phyloP scores from a whole-genome alignment of 2,329 filamentous ascomycete genomes.

The Fusarium humuli region DNA sequence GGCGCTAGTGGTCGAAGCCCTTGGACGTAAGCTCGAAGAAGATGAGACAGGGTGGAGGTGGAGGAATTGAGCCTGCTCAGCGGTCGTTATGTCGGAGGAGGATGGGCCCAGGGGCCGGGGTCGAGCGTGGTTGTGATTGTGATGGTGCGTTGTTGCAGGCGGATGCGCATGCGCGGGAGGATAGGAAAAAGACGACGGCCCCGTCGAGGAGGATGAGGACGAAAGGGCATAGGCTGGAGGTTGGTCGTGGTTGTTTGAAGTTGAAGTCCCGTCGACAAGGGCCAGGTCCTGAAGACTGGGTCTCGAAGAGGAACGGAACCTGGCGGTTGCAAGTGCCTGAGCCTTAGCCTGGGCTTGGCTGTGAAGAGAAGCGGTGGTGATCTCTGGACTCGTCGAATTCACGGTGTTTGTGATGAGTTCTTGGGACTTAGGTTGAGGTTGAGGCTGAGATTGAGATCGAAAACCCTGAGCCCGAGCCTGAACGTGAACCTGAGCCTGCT shows the following conservation, averaged over 20 bases:
- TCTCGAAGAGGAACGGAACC: constrained; percentile 40
- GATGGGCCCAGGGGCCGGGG: constrained; percentile 43
- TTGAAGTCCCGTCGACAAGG: constrained; percentile 29
- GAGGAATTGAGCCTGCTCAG: constrained; percentile 40
- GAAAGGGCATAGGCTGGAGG: constrained; percentile 35
- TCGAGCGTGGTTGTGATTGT: constrained; percentile 23
- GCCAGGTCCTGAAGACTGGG: constrained; percentile 40
- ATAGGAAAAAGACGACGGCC: constrained; percentile 37
- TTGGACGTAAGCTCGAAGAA: constrained; percentile 41
- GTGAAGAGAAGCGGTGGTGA: constrained; percentile 12
- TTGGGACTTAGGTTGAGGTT: constrained; percentile 30
- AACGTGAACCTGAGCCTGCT: constrained; percentile 17
- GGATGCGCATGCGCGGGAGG: constrained; percentile 26
- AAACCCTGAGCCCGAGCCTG: constrained; percentile 24
- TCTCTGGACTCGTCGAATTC: constrained; percentile 11
- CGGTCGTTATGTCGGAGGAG: constrained; percentile 37
- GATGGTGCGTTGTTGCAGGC: constrained; percentile 21
- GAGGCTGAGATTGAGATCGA: constrained; percentile 31
- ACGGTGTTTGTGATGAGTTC: constrained; percentile 8
- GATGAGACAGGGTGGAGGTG: constrained; percentile 38
- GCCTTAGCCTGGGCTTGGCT: constrained; percentile 4
- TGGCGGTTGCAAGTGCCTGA: constrained; percentile 35
- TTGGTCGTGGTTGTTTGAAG: constrained; percentile 24
- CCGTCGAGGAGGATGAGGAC: constrained; percentile 34
- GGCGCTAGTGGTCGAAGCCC: constrained; percentile 41